Percentiles rank a stretch among this genome's conserved stretches.
Evolutionary conservation across 169 alveolate genomes (phyloP).

Genomic region (Cyclospora cayetanensis): DNA sequence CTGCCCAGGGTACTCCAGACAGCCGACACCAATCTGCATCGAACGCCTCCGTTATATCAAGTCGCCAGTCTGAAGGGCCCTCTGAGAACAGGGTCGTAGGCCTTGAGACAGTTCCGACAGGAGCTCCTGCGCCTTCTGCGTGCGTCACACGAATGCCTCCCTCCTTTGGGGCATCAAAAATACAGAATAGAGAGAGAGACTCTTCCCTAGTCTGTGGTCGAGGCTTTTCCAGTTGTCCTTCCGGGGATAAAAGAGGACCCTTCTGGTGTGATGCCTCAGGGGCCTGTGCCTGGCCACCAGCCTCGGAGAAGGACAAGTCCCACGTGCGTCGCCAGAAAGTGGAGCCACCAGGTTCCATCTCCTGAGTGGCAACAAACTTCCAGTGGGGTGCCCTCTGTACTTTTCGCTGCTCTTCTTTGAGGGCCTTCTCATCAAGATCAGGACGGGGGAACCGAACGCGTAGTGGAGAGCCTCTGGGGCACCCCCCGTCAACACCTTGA

Average conservation of each 20-base stretch:
- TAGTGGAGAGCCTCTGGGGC: neutral
- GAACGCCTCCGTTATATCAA: neutral
- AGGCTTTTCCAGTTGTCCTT: neutral
- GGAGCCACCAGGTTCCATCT: slow-evolving; percentile 7
- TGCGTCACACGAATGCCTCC: neutral
- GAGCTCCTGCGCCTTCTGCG: neutral
- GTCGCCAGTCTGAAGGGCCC: slow-evolving; percentile 26
- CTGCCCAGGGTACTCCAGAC: slow-evolving; percentile 38
- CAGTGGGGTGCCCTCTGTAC: slow-evolving; percentile 15
- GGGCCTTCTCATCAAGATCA: slow-evolving; percentile 12
- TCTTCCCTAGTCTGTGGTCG: neutral
- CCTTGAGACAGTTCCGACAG: neutral
- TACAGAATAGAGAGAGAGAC: neutral
- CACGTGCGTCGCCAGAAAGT: neutral
- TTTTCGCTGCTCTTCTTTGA: slow-evolving; percentile 5
- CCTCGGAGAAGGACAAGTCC: neutral
- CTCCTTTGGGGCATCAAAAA: neutral
- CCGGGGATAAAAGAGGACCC: neutral
- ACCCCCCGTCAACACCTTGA: too few species aligned
- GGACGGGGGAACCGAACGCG: slow-evolving; percentile 28
- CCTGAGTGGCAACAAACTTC: neutral
- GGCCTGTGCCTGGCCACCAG: neutral
- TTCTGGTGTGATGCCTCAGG: neutral
- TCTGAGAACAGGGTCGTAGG: neutral
- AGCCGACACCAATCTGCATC: slow-evolving; percentile 48